Conservation (phyloP, 225 moss, liverwort and hornwort genomes). For the Anthoceros angustus region DNA sequence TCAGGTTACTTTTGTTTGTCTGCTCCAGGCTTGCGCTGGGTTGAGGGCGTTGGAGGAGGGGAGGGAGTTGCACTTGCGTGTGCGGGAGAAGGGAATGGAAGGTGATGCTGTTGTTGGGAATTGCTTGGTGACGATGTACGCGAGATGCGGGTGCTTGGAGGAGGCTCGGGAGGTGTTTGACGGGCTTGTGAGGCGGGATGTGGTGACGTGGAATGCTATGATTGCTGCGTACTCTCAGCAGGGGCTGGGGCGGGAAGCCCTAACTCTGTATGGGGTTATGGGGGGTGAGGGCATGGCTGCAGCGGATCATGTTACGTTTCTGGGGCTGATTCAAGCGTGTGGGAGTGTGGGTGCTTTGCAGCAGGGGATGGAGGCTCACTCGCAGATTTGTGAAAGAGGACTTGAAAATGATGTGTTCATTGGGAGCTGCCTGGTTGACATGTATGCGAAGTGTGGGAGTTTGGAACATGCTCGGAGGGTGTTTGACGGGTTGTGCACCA, state of each 20-base stretch:
- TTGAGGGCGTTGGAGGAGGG: neutral
- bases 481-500: neutral
- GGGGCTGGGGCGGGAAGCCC: neutral
- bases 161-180: constrained; percentile 1
- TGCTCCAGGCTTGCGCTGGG: neutral
- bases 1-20: neutral
- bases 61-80: neutral
- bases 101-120: neutral
- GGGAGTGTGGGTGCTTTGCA: neutral
- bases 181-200: neutral
- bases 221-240: neutral
- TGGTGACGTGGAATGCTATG: neutral
- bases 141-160: neutral
- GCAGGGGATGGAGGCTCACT: neutral
- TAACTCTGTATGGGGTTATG: neutral
- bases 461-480: neutral
- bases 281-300: neutral
- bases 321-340: neutral
- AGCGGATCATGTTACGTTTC: neutral
- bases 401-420: neutral
- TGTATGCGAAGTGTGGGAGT: constrained; percentile 1
- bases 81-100: neutral
- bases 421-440: neutral
- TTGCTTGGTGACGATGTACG: neutral
- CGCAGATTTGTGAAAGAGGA: neutral